These are phyloP conservation scores for Falciphora oryzae DNA, from an alignment of 2,329 filamentous ascomycete genomes.

Conservation along the genomic window DNA sequence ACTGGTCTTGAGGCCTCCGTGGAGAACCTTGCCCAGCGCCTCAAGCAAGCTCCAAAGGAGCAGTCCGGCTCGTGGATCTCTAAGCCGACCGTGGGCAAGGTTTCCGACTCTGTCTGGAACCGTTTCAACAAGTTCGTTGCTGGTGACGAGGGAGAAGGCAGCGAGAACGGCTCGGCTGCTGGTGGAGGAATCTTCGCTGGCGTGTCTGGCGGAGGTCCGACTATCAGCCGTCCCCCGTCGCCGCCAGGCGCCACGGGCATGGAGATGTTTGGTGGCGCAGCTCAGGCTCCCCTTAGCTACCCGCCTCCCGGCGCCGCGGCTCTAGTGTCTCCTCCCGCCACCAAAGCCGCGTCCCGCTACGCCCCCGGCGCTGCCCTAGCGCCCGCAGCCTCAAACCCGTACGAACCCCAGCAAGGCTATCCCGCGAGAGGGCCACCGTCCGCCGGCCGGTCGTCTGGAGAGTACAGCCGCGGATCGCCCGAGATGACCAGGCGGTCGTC, in stretches of 20 bases:
- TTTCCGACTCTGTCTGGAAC: conserved; percentile 83
- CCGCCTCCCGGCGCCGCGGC: conserved; percentile 28
- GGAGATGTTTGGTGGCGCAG: conserved; percentile 61
- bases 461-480: conserved; percentile 33
- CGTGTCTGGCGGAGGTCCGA: conserved; percentile 69
- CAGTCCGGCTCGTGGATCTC: conserved; percentile 83
- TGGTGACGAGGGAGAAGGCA: conserved; percentile 73
- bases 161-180: conserved; percentile 54
- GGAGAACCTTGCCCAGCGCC: conserved; percentile 75
- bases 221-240: conserved; percentile 68
- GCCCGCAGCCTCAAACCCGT: conserved; percentile 15
- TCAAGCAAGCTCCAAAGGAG: conserved; percentile 82
- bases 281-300: conserved; percentile 29
- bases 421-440: conserved; percentile 30
- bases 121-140: conserved; percentile 96
- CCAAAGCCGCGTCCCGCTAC: conserved; percentile 46
- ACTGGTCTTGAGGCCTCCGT: conserved; percentile 65
- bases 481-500: conserved; percentile 36
- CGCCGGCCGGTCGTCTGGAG: conserved; percentile 39
- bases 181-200: conserved; percentile 71
- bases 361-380: conserved; percentile 32
- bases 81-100: conserved; percentile 92
- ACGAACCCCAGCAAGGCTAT: conserved; percentile 17
- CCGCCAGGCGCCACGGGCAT: conserved; percentile 56
- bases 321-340: conserved; percentile 29